Evolutionary conservation across 495 filamentous ascomycete species (phyloP), one percentile per base, ranked within the genome.

Genomic region (Acidiella bohemica): DNA sequence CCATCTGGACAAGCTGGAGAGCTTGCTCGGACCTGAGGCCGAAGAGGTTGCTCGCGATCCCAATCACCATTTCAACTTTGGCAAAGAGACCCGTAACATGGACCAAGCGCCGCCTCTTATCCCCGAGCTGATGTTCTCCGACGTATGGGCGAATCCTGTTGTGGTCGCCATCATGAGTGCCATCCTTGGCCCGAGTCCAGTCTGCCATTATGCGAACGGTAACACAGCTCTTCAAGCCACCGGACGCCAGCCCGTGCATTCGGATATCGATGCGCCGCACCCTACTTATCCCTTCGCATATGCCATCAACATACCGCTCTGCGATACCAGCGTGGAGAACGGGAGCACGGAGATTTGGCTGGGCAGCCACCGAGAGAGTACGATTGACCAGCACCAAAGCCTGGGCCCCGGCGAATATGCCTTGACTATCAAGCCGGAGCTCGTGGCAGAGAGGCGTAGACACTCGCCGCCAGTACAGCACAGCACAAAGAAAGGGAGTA

Each of bases 291-390:
- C 71, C 0, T 76, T 76, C 46, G 66, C 67, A 2, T 55, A 69
- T 4, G 66, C 75, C 7, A 53, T 74, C 38, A 76, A 75, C 38
- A 56, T 75, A 3, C 68, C 69, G 0, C 59, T 76, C 2, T 54
- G 69, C 18, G 60, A 59, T 17, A 70, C 71, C 62, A 67, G 62
- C 0, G 55, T 65, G 2, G 58, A 68, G 33, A 76, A 75, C 41
- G 73, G 73, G 5, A 65, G 62, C 0, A 77, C 73, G 0, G 73
- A 78, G 47, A 42, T 76, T 10, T 76, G 72, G 72, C 62, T 75
- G 5, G 73, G 73, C 1, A 75, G 70, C 2, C 73, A 76, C 44
- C 42, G 33, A 16, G 46, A 55, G 13, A 46, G 39, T 21, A 57
- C 48, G 12, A 47, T 66, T 2, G 50, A 54, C 27, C 59, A 57